Evolutionary conservation across 164 flowering plant genomes (phyloP), one percentile per base, ranked within the genome.

Genomic region (Berberis thunbergii): DNA sequence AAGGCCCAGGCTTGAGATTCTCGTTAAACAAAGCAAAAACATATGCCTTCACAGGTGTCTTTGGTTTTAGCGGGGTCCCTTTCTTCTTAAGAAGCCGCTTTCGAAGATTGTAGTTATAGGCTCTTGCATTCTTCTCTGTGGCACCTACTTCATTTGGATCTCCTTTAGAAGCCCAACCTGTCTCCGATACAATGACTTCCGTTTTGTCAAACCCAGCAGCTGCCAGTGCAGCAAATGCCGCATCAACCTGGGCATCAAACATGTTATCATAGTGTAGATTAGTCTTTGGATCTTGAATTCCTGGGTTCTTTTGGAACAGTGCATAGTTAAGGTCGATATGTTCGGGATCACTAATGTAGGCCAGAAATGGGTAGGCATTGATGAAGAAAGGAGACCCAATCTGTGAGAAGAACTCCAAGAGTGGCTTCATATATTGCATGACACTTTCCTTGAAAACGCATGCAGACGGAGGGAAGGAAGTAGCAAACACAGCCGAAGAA

Each of bases 141-240:
- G 93, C 91, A 2, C 93, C 93, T 0, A 78, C 82, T 74, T 91
- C 97, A 64, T 80, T 67, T 1, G 58, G 67, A 67, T 88, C 97
- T 4, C 97, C 97, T 2, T 64, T 67, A 2, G 95, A 88, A 10
- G 95, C 93, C 97, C 97, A 91, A 2, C 97, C 93, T 1, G 97
- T 91, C 61, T 91, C 95, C 0, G 97, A 88, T 26, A 88, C 91
- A 7, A 83, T 83, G 41, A 91, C 96, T 64, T 85, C 83, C 83
- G 74, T 85, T 60, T 83, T 83, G 2, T 43, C 64, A 60, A 72
- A 88, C 2, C 91, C 97, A 2, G 75, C 85, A 49, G 81, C 84
- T 48, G 84, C 97, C 70, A 91, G 52, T 9, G 97, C 97, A 45
- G 72, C 72, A 74, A 86, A 88, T 6, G 86, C 86, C 1, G 91